phyloP scores from a whole-genome alignment of 345 rosid species.

The Linum usitatissimum region DNA sequence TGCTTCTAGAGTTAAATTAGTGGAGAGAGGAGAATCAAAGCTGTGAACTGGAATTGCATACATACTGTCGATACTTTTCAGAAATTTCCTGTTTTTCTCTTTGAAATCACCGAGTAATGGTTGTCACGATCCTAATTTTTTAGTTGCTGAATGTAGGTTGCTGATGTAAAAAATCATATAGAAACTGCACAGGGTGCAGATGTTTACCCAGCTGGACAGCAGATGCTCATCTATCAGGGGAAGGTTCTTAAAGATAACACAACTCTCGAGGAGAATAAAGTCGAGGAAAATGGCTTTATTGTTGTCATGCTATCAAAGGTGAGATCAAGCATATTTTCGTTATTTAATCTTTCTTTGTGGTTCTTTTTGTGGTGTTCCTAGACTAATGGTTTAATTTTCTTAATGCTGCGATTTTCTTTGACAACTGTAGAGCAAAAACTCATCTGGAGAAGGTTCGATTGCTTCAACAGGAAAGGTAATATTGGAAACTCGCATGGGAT shows the following conservation, averaged over 20 bases:
- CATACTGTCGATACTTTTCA: background rate
- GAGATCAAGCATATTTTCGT: background rate
- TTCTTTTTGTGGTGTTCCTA: background rate
- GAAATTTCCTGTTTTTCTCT: background rate
- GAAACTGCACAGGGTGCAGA: conserved; percentile 19
- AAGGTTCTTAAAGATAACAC: conserved; percentile 24
- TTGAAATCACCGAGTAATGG: background rate
- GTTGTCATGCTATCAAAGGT: conserved; percentile 26
- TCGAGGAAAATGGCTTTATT: conserved; percentile 20
- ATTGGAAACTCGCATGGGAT: background rate
- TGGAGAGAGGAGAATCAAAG: background rate
- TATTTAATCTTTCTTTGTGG: background rate
- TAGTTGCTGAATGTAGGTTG: conserved; percentile 15
- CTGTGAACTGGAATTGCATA: background rate
- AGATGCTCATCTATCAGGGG: conserved; percentile 25
- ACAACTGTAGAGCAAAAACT: background rate
- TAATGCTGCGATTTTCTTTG: background rate
- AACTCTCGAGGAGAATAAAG: conserved; percentile 21
- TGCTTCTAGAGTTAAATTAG: background rate
- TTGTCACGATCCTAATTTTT: background rate
- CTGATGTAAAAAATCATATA: conserved; percentile 18
- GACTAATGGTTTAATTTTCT: background rate
- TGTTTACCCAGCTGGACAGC: conserved; percentile 19
- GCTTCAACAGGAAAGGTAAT: conserved; percentile 5
- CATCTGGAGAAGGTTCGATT: conserved; percentile 13